Conservation (phyloP, 805 yeast genomes). For the Debaryomyces hansenii region DNA sequence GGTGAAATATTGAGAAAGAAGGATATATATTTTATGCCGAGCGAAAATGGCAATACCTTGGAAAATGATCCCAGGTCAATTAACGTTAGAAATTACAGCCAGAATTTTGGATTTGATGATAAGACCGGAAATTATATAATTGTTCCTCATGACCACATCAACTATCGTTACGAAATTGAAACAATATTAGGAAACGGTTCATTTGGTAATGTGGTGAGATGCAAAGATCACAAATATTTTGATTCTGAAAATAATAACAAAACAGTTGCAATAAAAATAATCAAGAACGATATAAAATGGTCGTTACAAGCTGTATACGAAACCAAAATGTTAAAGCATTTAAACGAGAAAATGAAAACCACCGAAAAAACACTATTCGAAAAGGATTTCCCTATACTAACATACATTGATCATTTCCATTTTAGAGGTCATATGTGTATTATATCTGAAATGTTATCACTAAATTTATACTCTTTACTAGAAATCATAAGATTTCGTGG, state of each 20-base stretch:
- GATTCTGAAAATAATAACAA: conserved; percentile 22
- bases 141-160: conserved; percentile 65
- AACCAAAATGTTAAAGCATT: conserved; percentile 59
- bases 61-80: conserved; percentile 15
- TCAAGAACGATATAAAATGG: conserved; percentile 72
- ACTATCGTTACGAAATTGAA: conserved; percentile 67
- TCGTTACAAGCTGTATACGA: conserved; percentile 77
- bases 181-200: conserved; percentile 71
- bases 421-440: conserved; percentile 85
- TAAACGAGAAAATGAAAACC: conserved; percentile 26
- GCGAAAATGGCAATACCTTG: conserved; percentile 9
- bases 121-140: conserved; percentile 59
- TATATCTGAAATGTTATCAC: conserved; percentile 67
- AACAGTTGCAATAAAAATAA: conserved; percentile 72
- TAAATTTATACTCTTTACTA: conserved; percentile 62
- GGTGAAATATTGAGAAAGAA: conserved; percentile 56
- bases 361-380: background rate
- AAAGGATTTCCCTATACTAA: conserved; percentile 35
- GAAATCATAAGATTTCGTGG: conserved; percentile 54
- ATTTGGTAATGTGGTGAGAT: conserved; percentile 75
- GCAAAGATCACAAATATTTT: conserved; percentile 59
- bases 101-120: conserved; percentile 76
- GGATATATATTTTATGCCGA: conserved; percentile 53
- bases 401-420: conserved; percentile 67
- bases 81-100: conserved; percentile 37